Evolutionary conservation across 2,329 filamentous ascomycete genomes (phyloP).

Genomic region (Bipolaris cookei): DNA sequence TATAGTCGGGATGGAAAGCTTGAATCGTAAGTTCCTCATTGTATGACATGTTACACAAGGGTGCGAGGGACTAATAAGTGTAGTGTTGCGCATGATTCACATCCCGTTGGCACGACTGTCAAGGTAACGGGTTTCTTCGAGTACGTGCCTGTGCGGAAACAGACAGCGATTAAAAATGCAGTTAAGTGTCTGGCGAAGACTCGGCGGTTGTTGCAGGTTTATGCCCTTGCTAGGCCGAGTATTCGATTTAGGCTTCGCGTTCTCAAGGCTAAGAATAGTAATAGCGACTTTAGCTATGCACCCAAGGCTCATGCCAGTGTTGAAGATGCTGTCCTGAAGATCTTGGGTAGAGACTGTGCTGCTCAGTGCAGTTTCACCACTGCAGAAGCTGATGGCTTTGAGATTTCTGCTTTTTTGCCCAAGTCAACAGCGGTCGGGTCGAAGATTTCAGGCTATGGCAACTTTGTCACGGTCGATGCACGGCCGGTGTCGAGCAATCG

Average conservation of each 20-base stretch:
- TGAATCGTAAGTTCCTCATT: slow-evolving; percentile 42
- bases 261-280: slow-evolving; percentile 58
- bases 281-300: slow-evolving; percentile 67
- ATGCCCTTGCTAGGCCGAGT: slow-evolving; percentile 70
- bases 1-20: slow-evolving; percentile 60
- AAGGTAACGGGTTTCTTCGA: slow-evolving; percentile 65
- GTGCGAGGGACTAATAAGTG: slow-evolving; percentile 7
- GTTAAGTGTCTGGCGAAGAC: slow-evolving; percentile 64
- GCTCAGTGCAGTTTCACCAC: slow-evolving; percentile 59
- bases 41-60: too few relatives aligned
- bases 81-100: slow-evolving; percentile 52
- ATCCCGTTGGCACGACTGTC: slow-evolving; percentile 73
- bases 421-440: slow-evolving; percentile 53
- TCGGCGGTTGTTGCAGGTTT: slow-evolving; percentile 66
- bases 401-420: slow-evolving; percentile 66
- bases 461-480: slow-evolving; percentile 72
- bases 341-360: slow-evolving; percentile 65
- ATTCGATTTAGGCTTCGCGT: slow-evolving; percentile 68
- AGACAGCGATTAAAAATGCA: slow-evolving; percentile 63
- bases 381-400: slow-evolving; percentile 50
- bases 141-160: slow-evolving; percentile 67
- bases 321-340: slow-evolving; percentile 66
- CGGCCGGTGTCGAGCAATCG: slow-evolving; percentile 65
- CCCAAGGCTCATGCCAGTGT: slow-evolving; percentile 59
- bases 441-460: slow-evolving; percentile 52